A percentile compares a stretch with the other conserved stretches of the same genome.
Evolutionary conservation across 2,329 filamentous ascomycete species (phyloP).

Genomic region (Fusarium clavum): DNA sequence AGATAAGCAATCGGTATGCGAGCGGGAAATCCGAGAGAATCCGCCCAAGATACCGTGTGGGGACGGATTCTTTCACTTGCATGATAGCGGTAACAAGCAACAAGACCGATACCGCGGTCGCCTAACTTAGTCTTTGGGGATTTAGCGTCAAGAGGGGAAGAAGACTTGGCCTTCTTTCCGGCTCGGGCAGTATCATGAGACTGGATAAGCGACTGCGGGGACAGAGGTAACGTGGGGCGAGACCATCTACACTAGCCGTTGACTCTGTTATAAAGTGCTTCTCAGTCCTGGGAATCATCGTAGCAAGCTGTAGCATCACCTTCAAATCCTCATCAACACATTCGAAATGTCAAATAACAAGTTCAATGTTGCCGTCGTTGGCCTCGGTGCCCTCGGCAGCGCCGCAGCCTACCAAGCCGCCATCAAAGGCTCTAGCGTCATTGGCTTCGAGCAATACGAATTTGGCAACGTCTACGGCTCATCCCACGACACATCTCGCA

Average conservation of each 20-base stretch:
- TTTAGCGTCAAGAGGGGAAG: not conserved
- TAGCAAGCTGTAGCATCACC: not conserved
- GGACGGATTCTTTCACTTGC: not conserved
- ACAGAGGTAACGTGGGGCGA: not conserved
- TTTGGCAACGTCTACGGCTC: conserved; percentile 42
- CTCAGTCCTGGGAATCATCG: not conserved
- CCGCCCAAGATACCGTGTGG: conserved; percentile 18
- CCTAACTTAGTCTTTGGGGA: not conserved
- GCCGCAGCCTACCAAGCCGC: conserved; percentile 20
- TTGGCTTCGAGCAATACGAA: conserved; percentile 45
- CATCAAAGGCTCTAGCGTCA: conserved; percentile 39
- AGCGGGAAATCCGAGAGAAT: conserved; percentile 10
- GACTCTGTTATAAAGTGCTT: not conserved
- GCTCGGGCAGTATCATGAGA: not conserved
- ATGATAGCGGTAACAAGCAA: not conserved
- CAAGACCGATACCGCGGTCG: not conserved
- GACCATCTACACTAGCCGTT: not conserved
- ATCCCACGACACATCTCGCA: conserved; percentile 44
- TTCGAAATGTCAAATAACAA: not conserved
- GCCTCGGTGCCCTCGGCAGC: conserved; percentile 16
- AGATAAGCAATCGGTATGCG: not conserved
- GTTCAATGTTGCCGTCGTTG: conserved; percentile 14
- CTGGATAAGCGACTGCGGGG: not conserved
- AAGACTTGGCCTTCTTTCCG: not conserved
- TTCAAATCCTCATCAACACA: too few species aligned